Evolutionary conservation across 495 filamentous ascomycete genomes (phyloP).

Genomic region (Hypomontagnella submonticulosa): DNA sequence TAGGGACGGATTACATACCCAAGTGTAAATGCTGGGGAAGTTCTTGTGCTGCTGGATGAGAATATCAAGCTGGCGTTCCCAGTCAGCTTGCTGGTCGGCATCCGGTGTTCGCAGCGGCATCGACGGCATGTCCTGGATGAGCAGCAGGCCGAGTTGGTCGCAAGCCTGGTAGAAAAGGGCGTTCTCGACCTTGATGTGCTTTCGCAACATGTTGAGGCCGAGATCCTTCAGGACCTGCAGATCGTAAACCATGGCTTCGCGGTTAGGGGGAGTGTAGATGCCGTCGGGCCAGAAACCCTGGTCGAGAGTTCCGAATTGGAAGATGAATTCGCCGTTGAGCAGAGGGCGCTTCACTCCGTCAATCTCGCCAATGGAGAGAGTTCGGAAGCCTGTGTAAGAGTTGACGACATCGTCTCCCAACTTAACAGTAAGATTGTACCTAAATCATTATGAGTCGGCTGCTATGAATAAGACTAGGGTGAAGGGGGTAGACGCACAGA

Average conservation of each 20-base stretch:
- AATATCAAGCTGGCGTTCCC: conserved; percentile 69
- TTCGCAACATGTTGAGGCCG: conserved; percentile 75
- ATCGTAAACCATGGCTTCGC: conserved; percentile 74
- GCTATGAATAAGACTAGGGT: not conserved
- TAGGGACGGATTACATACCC: conserved; percentile 45
- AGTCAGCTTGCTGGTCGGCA: conserved; percentile 66
- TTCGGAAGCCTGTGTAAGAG: conserved; percentile 76
- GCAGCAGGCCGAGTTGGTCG: conserved; percentile 69
- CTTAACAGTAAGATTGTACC: conserved; percentile 68
- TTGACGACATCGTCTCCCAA: conserved; percentile 64
- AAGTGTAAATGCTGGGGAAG: conserved; percentile 68
- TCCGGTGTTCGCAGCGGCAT: conserved; percentile 57
- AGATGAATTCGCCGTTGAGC: conserved; percentile 72
- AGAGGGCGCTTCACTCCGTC: conserved; percentile 70
- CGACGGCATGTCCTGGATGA: conserved; percentile 77
- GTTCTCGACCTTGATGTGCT: conserved; percentile 77
- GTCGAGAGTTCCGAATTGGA: conserved; percentile 74
- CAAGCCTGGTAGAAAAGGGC: conserved; percentile 74
- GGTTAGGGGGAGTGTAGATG: conserved; percentile 67
- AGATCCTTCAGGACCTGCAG: conserved; percentile 67
- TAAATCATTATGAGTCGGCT: conserved; percentile 12
- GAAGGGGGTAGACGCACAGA: conserved; percentile 46
- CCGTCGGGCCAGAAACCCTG: conserved; percentile 79
- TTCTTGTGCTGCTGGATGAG: conserved; percentile 70
- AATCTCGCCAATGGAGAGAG: conserved; percentile 62